Evolutionary conservation across 2,329 filamentous ascomycete species (phyloP).

Genomic region (Zymoseptoria pseudotritici): DNA sequence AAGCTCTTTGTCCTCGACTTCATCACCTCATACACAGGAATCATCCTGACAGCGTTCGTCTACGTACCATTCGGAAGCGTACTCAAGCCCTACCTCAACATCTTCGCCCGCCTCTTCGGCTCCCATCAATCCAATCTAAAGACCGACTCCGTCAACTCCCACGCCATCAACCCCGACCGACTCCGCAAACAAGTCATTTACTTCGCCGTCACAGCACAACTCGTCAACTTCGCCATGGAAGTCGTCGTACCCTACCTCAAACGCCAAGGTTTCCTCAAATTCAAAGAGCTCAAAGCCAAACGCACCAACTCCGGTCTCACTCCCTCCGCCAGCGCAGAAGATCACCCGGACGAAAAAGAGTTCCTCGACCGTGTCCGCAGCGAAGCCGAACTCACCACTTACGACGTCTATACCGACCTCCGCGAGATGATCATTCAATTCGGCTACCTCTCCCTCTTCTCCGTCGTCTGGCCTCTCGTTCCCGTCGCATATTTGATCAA

Average conservation of each 20-base stretch:
- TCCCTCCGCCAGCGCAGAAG: constrained; percentile 41
- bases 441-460: constrained; percentile 86
- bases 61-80: constrained; percentile 86
- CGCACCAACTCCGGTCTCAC: constrained; percentile 40
- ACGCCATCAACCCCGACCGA: constrained; percentile 74
- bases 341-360: constrained; percentile 66
- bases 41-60: constrained; percentile 88
- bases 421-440: constrained; percentile 82
- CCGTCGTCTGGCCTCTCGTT: constrained; percentile 90
- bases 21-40: constrained; percentile 86
- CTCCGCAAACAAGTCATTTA: constrained; percentile 91
- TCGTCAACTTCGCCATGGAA: constrained; percentile 81
- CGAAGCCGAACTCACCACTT: constrained; percentile 73
- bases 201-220: constrained; percentile 87
- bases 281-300: constrained; percentile 64
- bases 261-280: constrained; percentile 67
- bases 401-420: constrained; percentile 86
- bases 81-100: constrained; percentile 76
- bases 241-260: constrained; percentile 79
- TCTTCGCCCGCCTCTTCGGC: constrained; percentile 69
- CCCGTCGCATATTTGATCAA: constrained; percentile 83
- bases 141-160: constrained; percentile 45
- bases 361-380: constrained; percentile 77
- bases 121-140: constrained; percentile 65
- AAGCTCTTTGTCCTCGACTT: constrained; percentile 97